phyloP scores from a whole-genome alignment of 768 basidiomycete genomes.

The Russula sp. region DNA sequence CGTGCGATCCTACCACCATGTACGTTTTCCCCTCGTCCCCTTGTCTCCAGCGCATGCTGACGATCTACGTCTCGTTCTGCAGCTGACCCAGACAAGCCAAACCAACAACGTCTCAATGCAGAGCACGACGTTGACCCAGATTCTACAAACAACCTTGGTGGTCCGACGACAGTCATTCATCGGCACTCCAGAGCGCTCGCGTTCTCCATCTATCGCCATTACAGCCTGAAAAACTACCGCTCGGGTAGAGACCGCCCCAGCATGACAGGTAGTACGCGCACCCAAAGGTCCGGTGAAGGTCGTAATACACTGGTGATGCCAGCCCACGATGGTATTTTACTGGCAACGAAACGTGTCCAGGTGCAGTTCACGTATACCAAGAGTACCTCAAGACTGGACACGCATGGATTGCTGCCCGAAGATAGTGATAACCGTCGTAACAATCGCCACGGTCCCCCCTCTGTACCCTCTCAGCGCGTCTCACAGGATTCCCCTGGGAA shows the following conservation, averaged over 20 bases:
- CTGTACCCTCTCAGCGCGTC: not conserved
- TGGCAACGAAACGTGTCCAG: conserved; percentile 75
- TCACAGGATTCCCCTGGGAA: conserved; percentile 10
- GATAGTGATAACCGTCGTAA: conserved; percentile 18
- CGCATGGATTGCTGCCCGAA: conserved; percentile 16
- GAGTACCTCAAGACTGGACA: conserved; percentile 24
- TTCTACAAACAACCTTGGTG: conserved; percentile 43
- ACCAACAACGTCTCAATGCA: conserved; percentile 67
- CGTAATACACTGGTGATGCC: conserved; percentile 18
- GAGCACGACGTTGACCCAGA: conserved; percentile 53
- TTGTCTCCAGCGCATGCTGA: not conserved
- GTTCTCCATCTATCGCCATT: conserved; percentile 74
- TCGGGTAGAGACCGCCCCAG: conserved; percentile 25
- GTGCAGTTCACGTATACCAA: conserved; percentile 49
- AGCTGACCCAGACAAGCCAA: conserved; percentile 53
- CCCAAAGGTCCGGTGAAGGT: conserved; percentile 24
- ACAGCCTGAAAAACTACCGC: conserved; percentile 38
- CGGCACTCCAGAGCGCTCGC: conserved; percentile 78
- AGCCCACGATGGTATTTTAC: conserved; percentile 46
- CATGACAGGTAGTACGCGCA: conserved; percentile 27
- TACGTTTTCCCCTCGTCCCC: conserved; percentile 1
- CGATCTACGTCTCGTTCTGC: conserved; percentile 33
- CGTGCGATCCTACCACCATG: conserved; percentile 23
- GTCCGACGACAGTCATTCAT: conserved; percentile 69
- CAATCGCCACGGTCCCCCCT: not conserved